phyloP scores from a whole-genome alignment of 2,329 filamentous ascomycete species.

The Trichoderma citrinoviride region DNA sequence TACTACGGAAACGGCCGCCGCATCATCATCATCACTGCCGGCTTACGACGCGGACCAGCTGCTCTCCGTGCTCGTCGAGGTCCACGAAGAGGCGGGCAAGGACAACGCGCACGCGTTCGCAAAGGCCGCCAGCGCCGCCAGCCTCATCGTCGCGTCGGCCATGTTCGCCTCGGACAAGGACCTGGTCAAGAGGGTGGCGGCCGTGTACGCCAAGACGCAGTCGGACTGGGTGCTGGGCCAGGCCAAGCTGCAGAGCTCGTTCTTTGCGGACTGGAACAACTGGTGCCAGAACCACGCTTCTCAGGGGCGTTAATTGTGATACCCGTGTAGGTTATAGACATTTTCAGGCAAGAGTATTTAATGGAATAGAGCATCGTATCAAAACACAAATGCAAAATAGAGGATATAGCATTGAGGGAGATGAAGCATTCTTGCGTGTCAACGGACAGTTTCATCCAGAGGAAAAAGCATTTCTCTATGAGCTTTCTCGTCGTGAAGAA shows the following conservation, averaged over 20 bases:
- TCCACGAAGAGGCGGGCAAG: slow-evolving; percentile 66
- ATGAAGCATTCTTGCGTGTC: neutral
- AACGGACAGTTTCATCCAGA: slow-evolving; percentile 23
- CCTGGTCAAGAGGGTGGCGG: slow-evolving; percentile 54
- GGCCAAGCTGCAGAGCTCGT: slow-evolving; percentile 59
- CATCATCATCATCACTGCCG: no score
- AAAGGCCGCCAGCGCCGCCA: slow-evolving; percentile 70
- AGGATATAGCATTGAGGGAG: neutral
- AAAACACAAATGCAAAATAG: neutral
- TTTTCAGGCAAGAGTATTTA: neutral
- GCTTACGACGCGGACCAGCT: slow-evolving; percentile 40
- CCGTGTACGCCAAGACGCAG: slow-evolving; percentile 63
- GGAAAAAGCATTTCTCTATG: slow-evolving; percentile 37
- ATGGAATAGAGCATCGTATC: neutral
- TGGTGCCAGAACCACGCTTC: slow-evolving; percentile 60
- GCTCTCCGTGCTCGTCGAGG: slow-evolving; percentile 57
- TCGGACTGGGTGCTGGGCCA: slow-evolving; percentile 55
- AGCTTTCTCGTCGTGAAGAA: slow-evolving; percentile 36
- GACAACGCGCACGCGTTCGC: slow-evolving; percentile 69
- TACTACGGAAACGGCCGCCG: neutral
- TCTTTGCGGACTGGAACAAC: slow-evolving; percentile 72
- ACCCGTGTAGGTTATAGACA: slow-evolving; percentile 26
- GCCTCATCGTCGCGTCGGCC: slow-evolving; percentile 63
- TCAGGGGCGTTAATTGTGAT: slow-evolving; percentile 27
- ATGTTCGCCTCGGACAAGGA: slow-evolving; percentile 55